Conservation (phyloP, 768 basidiomycete genomes). For the Rhizopogon salebrosus region DNA sequence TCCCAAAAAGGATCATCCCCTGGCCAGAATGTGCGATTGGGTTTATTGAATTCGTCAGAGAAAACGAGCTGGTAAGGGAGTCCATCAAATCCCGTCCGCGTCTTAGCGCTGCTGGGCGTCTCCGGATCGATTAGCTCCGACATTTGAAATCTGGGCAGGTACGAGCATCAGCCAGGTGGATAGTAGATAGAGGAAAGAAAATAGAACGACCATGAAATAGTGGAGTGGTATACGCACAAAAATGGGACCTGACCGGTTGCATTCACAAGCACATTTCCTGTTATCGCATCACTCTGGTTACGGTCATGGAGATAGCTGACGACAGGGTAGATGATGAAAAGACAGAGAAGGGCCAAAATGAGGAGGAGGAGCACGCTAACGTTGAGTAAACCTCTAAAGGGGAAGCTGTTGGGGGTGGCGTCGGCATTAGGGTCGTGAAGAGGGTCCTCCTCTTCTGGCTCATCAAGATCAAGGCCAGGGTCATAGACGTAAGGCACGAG, state of each 20-base stretch:
- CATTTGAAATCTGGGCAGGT: constrained; percentile 30
- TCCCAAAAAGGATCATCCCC: constrained; percentile 73
- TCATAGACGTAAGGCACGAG: constrained; percentile 71
- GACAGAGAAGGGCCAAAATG: constrained; percentile 51
- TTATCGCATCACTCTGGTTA: constrained; percentile 38
- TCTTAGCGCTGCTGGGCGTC: constrained; percentile 56
- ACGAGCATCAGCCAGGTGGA: neutral
- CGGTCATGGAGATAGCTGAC: constrained; percentile 43
- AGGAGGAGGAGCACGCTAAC: constrained; percentile 63
- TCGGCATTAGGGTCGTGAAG: constrained; percentile 57
- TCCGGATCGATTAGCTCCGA: constrained; percentile 63
- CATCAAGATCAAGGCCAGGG: constrained; percentile 54
- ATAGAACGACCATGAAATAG: neutral
- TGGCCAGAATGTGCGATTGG: constrained; percentile 46
- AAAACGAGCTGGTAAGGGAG: constrained; percentile 61
- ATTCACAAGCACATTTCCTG: constrained; percentile 65
- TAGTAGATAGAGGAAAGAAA: constrained; percentile 5
- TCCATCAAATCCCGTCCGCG: constrained; percentile 71
- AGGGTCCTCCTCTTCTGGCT: constrained; percentile 68
- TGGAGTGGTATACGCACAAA: constrained; percentile 29
- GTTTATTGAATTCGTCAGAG: constrained; percentile 58
- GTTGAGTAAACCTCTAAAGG: constrained; percentile 58
- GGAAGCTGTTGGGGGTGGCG: constrained; percentile 21
- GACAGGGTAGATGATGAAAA: constrained; percentile 86
- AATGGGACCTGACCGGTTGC: constrained; percentile 61